Base-by-base conservation (phyloP, 192 early-diverging fungal genomes). In the Coemansia sp. region DNA sequence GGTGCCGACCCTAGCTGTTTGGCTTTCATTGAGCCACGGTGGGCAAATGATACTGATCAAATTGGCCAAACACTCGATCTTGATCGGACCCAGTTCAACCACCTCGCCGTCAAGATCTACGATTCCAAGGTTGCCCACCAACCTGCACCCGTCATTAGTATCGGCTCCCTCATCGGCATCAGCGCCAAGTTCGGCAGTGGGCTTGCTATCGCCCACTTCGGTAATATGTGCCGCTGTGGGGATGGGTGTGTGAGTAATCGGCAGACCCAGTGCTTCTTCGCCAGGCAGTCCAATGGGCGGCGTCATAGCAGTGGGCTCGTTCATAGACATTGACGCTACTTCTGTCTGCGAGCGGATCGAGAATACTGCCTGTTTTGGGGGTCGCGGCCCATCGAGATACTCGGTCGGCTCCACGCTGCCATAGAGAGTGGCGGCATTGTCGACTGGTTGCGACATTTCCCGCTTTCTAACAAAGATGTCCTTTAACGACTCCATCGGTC, bases 101-200 rank as follows among this genome's bases (percentile, higher is more conserved):
- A 59, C 69, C 63, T 85, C 84, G 50, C 84, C 84, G 59, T 85
- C 84, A n/a, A 85, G 66, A 53, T 73, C 84, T 26, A 85, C 40
- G 70, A 85, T 85, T 17, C 84, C 84, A 39, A 78, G 70, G 21
- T 63, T 58, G 21, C 77, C 75, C 30, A 78, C 78, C 32, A 76
- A 63, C 63, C 44, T 52, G 68, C 76, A 83, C 42, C 66, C 80
- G 13, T 17, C 63, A 37, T 19, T 40, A 0, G 49, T 3, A 19
- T 35, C 60, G 9, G 52, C 26, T 4, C 28, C 16, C 52, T 55
- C 52, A 14, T 30, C 52, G 3, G 11, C 52, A 32, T 32, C 52
- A 32, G 52, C 28, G 6, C 11, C 52, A 30, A 4, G 30, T 8
- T 52, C 49, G 49, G 49, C 21, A 9, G 21, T 8, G 21, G 9